Evolutionary conservation across 257 asterid species (phyloP), one percentile per base, ranked within the genome.

Genomic region (Gentiana macrophylla): DNA sequence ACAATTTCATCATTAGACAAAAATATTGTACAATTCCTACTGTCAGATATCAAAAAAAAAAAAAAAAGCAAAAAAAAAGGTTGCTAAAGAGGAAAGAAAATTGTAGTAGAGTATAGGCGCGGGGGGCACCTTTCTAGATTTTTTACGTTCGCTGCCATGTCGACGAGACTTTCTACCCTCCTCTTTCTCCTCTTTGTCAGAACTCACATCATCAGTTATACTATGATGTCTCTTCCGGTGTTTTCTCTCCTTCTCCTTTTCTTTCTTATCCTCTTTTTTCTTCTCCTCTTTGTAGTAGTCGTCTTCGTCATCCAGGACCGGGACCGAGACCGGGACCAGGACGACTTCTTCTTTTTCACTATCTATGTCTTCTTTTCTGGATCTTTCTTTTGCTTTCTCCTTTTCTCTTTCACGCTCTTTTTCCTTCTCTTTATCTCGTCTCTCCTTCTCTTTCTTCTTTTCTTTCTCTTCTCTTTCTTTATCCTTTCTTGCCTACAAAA

Each of bases 71-170:
- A n/a, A 24, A 24, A 24, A 24, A 24, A 24, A 24, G 1, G 24
- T 24, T 24, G 24, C 24, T 24, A 24, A 24, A 24, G 24, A 24
- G 24, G 24, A 24, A 24, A 24, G 24, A 24, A 24, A 24, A 24
- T 0, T 24, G 24, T 24, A 24, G 24, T 24, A 24, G 24, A 24
- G 24, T 0, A 24, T 24, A 24, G 24, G 24, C 24, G 24, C 24
- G 24, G 24, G 24, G 24, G 24, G 24, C 24, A 91, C 98, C 96
- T 83, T 91, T 74, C 94, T 83, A n/a, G 98, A 85, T 76, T 91
- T 91, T 67, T 75, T 85, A 69, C 95, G 93, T 77, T 88, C 98
- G 66, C 86, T 79, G 52, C 94, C 83, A 80, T 88, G 97, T 56
- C 95, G 77, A 15, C 89, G 88, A 35, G 95, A 74, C 72, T 79